phyloP scores from a whole-genome alignment of 495 filamentous ascomycete species.

The Articulospora tetracladia region DNA sequence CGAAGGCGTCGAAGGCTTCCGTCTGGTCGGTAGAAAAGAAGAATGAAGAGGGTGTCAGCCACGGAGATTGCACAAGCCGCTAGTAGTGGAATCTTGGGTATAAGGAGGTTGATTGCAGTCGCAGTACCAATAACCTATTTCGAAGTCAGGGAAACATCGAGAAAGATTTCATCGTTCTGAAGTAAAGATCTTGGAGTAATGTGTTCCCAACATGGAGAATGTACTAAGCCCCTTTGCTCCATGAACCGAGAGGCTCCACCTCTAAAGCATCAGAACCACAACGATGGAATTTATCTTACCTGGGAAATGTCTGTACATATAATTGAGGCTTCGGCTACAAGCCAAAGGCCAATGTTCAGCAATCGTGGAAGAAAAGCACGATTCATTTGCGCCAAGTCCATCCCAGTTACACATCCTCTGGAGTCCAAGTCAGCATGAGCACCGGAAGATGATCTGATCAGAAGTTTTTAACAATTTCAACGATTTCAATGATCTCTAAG shows the following conservation, averaged over 20 bases:
- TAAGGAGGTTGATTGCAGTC: constrained; percentile 76
- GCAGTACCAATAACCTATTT: constrained; percentile 88
- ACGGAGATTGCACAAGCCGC: constrained; percentile 83
- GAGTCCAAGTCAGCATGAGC: too few species aligned
- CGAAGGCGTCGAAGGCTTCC: constrained; percentile 67
- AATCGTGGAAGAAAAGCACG: constrained; percentile 68
- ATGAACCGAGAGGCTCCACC: too few species aligned
- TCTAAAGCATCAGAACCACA: constrained; percentile 42
- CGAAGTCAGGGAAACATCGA: constrained; percentile 53
- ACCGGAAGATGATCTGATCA: too few species aligned
- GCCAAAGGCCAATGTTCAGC: constrained; percentile 67
- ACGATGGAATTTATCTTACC: neutral
- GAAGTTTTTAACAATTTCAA: too few species aligned
- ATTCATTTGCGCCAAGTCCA: constrained; percentile 76
- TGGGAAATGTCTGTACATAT: constrained; percentile 14
- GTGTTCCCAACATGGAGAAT: neutral
- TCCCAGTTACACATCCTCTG: constrained; percentile 64
- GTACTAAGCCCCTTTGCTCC: too few species aligned
- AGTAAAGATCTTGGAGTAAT: neutral
- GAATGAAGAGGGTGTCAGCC: constrained; percentile 74
- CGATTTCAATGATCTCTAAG: too few species aligned
- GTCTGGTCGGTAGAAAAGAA: constrained; percentile 73
- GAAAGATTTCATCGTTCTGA: constrained; percentile 51
- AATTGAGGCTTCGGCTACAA: constrained; percentile 64
- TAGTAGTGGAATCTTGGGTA: constrained; percentile 70